These are phyloP conservation scores for Elaeis oleifera DNA, from an alignment of 202 grass and related monocot species.

Conservation along the genomic window DNA sequence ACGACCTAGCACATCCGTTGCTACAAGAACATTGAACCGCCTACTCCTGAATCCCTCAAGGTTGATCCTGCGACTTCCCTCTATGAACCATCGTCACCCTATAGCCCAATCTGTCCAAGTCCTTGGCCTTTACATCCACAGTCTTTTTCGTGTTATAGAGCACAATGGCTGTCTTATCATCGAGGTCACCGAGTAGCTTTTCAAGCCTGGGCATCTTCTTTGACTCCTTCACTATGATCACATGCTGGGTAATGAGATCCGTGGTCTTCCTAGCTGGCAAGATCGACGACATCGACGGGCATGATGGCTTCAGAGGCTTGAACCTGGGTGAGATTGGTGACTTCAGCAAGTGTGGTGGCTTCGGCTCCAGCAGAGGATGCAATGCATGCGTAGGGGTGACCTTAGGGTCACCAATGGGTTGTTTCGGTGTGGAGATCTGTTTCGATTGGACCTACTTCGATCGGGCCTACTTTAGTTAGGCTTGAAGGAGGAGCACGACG, in stretches of 20 bases:
- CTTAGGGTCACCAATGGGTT: too few species aligned
- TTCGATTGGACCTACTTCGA: too few species aligned
- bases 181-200: constrained; percentile 73
- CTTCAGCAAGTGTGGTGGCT: too few species aligned
- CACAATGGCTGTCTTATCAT: constrained; percentile 88
- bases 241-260: constrained; percentile 82
- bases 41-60: constrained; percentile 85
- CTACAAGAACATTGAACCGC: constrained; percentile 92
- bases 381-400: too few species aligned
- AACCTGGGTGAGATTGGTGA: too few species aligned
- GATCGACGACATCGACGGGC: too few species aligned
- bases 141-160: constrained; percentile 96
- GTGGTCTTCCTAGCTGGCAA: constrained; percentile 67
- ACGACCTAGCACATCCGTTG: constrained; percentile 88
- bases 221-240: constrained; percentile 79
- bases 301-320: too few species aligned
- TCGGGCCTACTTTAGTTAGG: too few species aligned
- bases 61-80: constrained; percentile 83
- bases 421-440: too few species aligned
- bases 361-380: too few species aligned
- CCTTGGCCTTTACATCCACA: constrained; percentile 56
- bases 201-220: constrained; percentile 77
- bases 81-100: constrained; percentile 76
- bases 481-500: too few species aligned
- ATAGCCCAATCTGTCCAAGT: constrained; percentile 82